Conservation (phyloP, 768 basidiomycete genomes). For the Russula olivacea region DNA sequence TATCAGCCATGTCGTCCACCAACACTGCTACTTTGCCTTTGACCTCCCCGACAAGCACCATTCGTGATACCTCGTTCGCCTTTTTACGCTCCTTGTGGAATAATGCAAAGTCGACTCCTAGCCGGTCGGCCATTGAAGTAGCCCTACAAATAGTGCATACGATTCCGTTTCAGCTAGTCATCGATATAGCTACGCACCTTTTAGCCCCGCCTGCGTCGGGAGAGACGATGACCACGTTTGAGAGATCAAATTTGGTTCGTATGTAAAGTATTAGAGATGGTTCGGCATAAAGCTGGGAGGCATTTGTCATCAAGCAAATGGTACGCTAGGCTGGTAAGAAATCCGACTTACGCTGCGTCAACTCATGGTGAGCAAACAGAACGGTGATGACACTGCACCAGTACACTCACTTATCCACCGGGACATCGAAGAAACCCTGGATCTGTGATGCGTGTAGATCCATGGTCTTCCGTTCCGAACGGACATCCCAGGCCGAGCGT, state of each 20-base stretch:
- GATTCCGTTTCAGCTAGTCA: neutral
- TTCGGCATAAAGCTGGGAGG: conserved; percentile 79
- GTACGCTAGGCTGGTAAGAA: conserved; percentile 23
- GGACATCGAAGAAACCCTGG: conserved; percentile 99
- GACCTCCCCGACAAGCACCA: conserved; percentile 94
- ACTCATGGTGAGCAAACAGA: neutral
- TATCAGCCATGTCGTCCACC: conserved; percentile 98
- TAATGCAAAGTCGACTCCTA: conserved; percentile 95
- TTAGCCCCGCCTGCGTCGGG: conserved; percentile 99
- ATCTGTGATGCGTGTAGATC: conserved; percentile 98
- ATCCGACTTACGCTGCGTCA: conserved; percentile 43
- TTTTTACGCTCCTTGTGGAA: conserved; percentile 99
- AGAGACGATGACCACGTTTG: conserved; percentile 88
- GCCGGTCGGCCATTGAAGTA: conserved; percentile 91
- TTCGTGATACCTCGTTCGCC: conserved; percentile 89
- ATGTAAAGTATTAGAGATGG: conserved; percentile 94
- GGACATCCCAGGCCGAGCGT: conserved; percentile 5
- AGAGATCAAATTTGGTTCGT: conserved; percentile 80
- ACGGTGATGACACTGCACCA: conserved; percentile 12
- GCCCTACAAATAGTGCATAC: conserved; percentile 49
- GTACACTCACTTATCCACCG: conserved; percentile 90
- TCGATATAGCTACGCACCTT: conserved; percentile 45
- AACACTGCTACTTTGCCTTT: conserved; percentile 89
- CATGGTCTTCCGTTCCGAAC: conserved; percentile 86
- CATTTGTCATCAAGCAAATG: conserved; percentile 10